Conservation (phyloP, 805 yeast genomes). For the Monosporozyma unispora region DNA sequence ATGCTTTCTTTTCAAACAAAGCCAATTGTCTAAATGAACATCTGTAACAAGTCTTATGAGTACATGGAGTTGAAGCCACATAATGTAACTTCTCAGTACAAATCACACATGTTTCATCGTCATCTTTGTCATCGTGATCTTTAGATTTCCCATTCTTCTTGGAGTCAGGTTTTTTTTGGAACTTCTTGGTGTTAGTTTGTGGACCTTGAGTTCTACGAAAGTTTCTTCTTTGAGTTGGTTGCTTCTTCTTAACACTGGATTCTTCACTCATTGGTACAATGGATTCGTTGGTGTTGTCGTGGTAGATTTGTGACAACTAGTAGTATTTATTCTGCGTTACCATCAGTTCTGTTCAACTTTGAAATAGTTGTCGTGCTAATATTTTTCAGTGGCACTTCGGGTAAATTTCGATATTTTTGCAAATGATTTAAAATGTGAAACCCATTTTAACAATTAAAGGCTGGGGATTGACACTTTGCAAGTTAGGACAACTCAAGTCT, state of each 20-base stretch:
- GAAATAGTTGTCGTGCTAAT: background rate
- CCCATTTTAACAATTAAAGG: background rate
- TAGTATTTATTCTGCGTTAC: background rate
- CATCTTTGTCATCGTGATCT: slow-evolving; percentile 28
- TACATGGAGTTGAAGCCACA: slow-evolving; percentile 72
- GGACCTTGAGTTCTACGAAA: slow-evolving; percentile 20
- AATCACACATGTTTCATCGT: slow-evolving; percentile 56
- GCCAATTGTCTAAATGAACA: slow-evolving; percentile 83
- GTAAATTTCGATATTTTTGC: background rate
- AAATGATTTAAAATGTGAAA: background rate
- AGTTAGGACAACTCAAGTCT: background rate
- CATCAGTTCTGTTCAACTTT: background rate
- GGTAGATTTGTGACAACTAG: background rate
- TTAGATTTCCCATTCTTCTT: background rate
- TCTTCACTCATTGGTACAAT: background rate
- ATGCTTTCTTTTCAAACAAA: slow-evolving; percentile 58
- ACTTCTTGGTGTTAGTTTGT: slow-evolving; percentile 6
- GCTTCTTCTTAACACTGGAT: background rate
- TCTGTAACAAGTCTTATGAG: slow-evolving; percentile 71
- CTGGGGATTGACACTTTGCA: background rate
- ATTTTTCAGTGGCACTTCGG: background rate
- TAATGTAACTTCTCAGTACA: slow-evolving; percentile 68
- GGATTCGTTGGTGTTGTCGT: background rate
- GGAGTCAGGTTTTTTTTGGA: slow-evolving; percentile 2
- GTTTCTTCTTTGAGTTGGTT: slow-evolving; percentile 1